Base-by-base conservation (phyloP, 768 basidiomycete species). In the Trametes cinnabarina region DNA sequence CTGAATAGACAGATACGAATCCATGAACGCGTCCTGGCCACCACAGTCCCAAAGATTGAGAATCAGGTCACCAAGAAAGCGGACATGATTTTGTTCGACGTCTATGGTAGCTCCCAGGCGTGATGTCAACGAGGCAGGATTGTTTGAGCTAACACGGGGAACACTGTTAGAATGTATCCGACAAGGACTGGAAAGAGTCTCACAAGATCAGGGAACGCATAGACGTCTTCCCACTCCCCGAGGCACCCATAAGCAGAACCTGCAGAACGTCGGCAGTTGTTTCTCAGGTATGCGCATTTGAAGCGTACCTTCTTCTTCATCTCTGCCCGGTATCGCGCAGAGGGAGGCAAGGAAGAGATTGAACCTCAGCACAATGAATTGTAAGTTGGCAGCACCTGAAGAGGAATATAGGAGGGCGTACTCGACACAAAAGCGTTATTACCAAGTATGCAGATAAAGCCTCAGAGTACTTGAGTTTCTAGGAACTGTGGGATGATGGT, bases 191-290 rank as follows among this genome's bases (percentile, higher is more conserved):
- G 30, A 35, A 47, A 19, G 23, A 25, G 47, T 76, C 92, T 77
- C 75, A 95, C 94, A 99, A 99, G 69, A 99, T 98, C 73, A 99
- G 88, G 25, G 94, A 95, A 52, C 97, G 85, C 97, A 99, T 99
- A 5, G 96, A 98, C 11, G 96, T 98, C 79, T 92, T 93, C 55
- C 90, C 90, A 68, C 91, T 92, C 62, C 92, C 92, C 20, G 91
- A 93, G 67, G 94, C 94, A 64, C 97, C 97, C 97, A 99, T 99
- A 60, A 98, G 80, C 65, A 99, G 85, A 44, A 98, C 94, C 95
- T 98, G 56, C 10, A 12, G 15, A 32, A n/a, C 23, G 9, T 42
- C 41, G n/a, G 17, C 22, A 14, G 42, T 15, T 44, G 19, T 42
- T 37, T 14, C 8, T 7, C 47, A 30, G 2, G 28, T 30, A 20